These are phyloP conservation scores for Macrolepiota albuminosa DNA, from an alignment of 768 basidiomycete species.

Conservation along the genomic window DNA sequence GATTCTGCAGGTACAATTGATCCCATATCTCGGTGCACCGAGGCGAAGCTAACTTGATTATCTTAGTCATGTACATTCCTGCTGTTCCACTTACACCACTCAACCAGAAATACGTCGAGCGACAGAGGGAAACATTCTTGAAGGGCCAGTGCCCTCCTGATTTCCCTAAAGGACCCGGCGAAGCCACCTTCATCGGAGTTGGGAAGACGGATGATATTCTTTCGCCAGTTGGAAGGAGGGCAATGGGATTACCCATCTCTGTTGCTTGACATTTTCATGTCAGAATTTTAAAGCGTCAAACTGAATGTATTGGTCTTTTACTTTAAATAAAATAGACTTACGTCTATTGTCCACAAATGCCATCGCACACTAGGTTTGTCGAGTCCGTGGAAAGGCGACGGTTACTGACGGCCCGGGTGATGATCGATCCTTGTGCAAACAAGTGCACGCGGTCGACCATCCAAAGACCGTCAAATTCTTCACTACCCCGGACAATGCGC, in stretches of 20 bases:
- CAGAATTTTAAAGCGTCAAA: neutral
- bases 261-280: neutral
- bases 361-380: too few relatives aligned
- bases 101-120: conserved; percentile 56
- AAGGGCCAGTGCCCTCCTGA: conserved; percentile 64
- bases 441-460: neutral
- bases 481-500: conserved; percentile 30
- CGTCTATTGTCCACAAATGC: too few relatives aligned
- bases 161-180: conserved; percentile 46
- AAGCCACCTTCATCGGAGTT: conserved; percentile 31
- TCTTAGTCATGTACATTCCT: conserved; percentile 72
- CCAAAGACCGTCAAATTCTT: neutral
- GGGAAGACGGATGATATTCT: conserved; percentile 31
- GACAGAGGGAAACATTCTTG: conserved; percentile 61
- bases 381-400: too few relatives aligned
- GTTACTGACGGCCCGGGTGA: neutral
- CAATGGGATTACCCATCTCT: conserved; percentile 32
- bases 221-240: conserved; percentile 29
- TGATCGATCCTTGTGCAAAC: neutral
- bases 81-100: conserved; percentile 61
- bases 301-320: neutral
- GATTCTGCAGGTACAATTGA: conserved; percentile 49
- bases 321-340: neutral
- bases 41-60: neutral
- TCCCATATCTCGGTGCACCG: neutral